Evolutionary conservation across 148 eudicot species (phyloP).

Genomic region (Persicaria maculosa): DNA sequence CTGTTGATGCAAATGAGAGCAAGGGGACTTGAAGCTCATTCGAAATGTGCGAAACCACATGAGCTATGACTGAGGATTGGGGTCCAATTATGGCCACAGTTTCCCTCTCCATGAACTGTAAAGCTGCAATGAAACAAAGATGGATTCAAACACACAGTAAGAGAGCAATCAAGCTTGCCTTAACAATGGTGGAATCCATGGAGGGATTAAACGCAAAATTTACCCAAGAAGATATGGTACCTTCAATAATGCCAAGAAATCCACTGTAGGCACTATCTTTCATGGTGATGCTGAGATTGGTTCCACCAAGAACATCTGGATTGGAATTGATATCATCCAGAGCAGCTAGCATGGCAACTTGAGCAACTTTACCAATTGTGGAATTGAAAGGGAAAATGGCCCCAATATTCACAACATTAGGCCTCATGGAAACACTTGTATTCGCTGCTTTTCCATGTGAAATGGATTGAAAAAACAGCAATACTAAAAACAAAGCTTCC

Average conservation of each 20-base stretch:
- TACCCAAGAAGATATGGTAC: constrained; percentile 12
- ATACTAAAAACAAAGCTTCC: constrained; percentile 1
- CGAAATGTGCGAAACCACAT: constrained; percentile 16
- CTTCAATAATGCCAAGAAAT: constrained; percentile 42
- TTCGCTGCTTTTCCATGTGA: background rate
- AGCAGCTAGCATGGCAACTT: constrained; percentile 57
- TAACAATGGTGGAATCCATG: too few species aligned
- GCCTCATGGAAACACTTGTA: constrained; percentile 27
- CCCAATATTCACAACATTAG: constrained; percentile 45
- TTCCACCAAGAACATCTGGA: constrained; percentile 36
- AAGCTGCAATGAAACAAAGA: constrained; percentile 3
- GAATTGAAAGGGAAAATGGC: constrained; percentile 40
- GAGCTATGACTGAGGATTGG: constrained; percentile 23
- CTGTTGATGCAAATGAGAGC: constrained; percentile 22
- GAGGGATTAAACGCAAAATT: too few species aligned
- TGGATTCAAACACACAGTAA: background rate
- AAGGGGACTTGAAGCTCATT: constrained; percentile 21
- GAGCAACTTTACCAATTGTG: constrained; percentile 44
- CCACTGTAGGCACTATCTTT: constrained; percentile 41
- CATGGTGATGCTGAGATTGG: constrained; percentile 37
- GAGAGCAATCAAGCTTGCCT: background rate
- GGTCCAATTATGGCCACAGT: constrained; percentile 22
- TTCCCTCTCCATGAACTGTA: constrained; percentile 19
- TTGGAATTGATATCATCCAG: constrained; percentile 49
- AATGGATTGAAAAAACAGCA: background rate